Evolutionary conservation across 768 basidiomycete genomes (phyloP).

Genomic region (Podaxis mareebaensis): DNA sequence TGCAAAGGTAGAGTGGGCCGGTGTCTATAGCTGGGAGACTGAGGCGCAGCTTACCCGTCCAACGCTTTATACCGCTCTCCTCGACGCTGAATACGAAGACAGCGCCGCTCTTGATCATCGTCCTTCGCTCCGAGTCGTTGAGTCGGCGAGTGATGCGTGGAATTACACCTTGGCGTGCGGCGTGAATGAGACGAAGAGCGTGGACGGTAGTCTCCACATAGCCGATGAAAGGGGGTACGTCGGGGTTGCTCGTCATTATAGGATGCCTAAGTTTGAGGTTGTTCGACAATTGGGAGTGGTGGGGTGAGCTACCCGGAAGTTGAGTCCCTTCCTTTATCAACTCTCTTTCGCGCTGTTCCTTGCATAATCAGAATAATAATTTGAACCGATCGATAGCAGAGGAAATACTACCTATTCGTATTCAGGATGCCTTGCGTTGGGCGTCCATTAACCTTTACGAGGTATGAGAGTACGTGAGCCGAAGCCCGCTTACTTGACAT

Average conservation of each 20-base stretch:
- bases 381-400: conserved; percentile 33
- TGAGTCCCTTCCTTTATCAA: conserved; percentile 43
- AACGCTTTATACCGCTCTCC: conserved; percentile 85
- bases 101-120: conserved; percentile 65
- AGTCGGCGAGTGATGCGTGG: conserved; percentile 82
- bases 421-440: conserved; percentile 34
- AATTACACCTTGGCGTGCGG: conserved; percentile 75
- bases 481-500: conserved; percentile 44
- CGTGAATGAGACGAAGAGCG: conserved; percentile 81
- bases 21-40: conserved; percentile 19
- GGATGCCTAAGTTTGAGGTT: conserved; percentile 53
- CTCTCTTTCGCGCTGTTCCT: conserved; percentile 33
- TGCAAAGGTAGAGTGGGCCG: conserved; percentile 22
- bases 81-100: conserved; percentile 89
- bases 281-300: conserved; percentile 51
- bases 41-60: conserved; percentile 58
- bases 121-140: conserved; percentile 75
- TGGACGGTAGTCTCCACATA: conserved; percentile 82
- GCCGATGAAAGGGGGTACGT: conserved; percentile 70
- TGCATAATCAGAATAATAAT: conserved; percentile 36
- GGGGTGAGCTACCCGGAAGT: conserved; percentile 44
- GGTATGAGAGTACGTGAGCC: conserved; percentile 39
- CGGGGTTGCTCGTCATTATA: conserved; percentile 52
- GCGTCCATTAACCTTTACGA: conserved; percentile 42
- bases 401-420: conserved; percentile 15